A percentile compares a stretch with the other conserved stretches of the same genome.
Evolutionary conservation across 2,329 filamentous ascomycete genomes (phyloP).

Genomic region (Aspergillus thermomutatus): DNA sequence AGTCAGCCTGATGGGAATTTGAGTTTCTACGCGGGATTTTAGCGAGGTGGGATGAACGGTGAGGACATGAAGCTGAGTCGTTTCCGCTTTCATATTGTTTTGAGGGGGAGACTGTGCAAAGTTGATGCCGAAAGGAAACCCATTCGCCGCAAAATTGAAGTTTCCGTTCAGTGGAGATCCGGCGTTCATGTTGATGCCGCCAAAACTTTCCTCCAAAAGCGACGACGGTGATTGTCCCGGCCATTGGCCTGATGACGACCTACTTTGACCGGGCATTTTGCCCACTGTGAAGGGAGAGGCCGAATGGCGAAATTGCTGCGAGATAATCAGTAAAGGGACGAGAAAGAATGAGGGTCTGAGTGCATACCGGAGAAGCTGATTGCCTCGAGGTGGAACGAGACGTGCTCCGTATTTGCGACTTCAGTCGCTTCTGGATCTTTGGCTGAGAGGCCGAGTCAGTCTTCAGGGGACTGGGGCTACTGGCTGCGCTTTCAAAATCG

Average conservation of each 20-base stretch:
- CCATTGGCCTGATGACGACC: constrained; percentile 37
- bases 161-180: constrained; percentile 40
- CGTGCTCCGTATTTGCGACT: constrained; percentile 26
- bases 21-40: constrained; percentile 94
- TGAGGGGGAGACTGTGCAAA: constrained; percentile 27
- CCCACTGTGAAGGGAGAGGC: constrained; percentile 35
- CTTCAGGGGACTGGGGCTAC: constrained; percentile 43
- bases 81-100: constrained; percentile 27
- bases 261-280: constrained; percentile 27
- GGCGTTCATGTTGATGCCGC: constrained; percentile 44
- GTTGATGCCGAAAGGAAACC: constrained; percentile 39
- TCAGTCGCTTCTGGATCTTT: constrained; percentile 22
- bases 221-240: constrained; percentile 42
- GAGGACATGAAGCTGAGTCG: constrained; percentile 43
- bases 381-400: constrained; percentile 20
- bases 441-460: constrained; percentile 21
- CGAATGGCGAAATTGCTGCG: constrained; percentile 20
- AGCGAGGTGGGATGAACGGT: constrained; percentile 64
- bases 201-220: constrained; percentile 44
- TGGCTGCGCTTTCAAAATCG: constrained; percentile 48
- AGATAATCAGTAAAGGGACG: constrained; percentile 7
- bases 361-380: constrained; percentile 30
- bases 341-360: neutral
- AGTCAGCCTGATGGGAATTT: constrained; percentile 83
- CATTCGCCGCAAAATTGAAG: constrained; percentile 33